Evolutionary conservation across 2,329 filamentous ascomycete genomes (phyloP).

Genomic region (Neofusicoccum kwambonambiense): DNA sequence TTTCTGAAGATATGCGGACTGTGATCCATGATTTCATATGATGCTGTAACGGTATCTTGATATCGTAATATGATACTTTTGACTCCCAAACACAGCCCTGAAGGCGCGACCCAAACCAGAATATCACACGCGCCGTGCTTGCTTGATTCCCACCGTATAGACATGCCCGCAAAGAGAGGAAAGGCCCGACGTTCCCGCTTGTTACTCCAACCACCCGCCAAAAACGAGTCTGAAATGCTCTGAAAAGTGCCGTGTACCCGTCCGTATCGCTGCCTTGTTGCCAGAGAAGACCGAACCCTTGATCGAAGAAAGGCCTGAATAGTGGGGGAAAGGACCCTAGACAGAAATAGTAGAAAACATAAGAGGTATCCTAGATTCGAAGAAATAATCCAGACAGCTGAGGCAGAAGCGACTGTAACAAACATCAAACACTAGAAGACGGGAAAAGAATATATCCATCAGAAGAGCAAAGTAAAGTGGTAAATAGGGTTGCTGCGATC

Average conservation of each 20-base stretch:
- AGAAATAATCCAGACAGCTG: neutral
- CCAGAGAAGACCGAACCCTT: neutral
- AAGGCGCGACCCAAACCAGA: neutral
- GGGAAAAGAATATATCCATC: neutral
- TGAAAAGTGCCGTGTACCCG: neutral
- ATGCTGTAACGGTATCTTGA: slow-evolving; percentile 16
- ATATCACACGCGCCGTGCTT: slow-evolving; percentile 10
- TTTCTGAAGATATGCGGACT: neutral
- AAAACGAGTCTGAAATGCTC: slow-evolving; percentile 8
- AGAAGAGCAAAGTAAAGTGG: neutral
- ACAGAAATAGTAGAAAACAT: slow-evolving; percentile 6
- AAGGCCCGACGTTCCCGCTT: neutral
- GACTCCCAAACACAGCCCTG: slow-evolving; percentile 10
- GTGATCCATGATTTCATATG: slow-evolving; percentile 13
- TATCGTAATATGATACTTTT: slow-evolving; percentile 17
- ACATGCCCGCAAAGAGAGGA: slow-evolving; percentile 10
- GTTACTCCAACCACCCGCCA: slow-evolving; percentile 12
- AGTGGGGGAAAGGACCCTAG: slow-evolving; percentile 1
- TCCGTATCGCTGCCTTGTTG: slow-evolving; percentile 10
- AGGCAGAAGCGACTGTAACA: neutral
- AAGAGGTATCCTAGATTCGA: slow-evolving; percentile 9
- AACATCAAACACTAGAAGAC: neutral
- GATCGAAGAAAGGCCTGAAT: neutral
- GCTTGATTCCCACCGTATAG: slow-evolving; percentile 5
- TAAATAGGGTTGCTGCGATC: neutral